These are phyloP conservation scores for Metschnikowia borealis DNA, from an alignment of 805 yeast species.

Conservation along the genomic window DNA sequence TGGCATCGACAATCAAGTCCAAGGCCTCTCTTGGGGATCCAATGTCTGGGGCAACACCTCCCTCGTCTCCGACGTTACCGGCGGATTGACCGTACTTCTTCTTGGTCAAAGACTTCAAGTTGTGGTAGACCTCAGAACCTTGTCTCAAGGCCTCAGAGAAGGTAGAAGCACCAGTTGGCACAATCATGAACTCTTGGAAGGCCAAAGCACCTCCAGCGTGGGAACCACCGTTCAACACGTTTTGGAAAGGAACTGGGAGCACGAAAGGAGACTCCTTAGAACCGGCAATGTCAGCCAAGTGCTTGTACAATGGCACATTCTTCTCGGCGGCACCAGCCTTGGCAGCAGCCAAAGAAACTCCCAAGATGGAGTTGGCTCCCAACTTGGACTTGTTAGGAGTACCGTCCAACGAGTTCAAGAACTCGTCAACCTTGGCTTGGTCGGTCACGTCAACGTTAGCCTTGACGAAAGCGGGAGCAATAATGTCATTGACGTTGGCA, in stretches of 20 bases:
- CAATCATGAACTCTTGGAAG: constrained; percentile 99
- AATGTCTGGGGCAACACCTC: constrained; percentile 99
- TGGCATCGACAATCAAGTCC: constrained; percentile 87
- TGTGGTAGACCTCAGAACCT: constrained; percentile 98
- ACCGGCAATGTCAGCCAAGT: constrained; percentile 76
- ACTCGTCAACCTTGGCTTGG: constrained; percentile 84
- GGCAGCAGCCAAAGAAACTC: constrained; percentile 96
- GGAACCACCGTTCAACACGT: constrained; percentile 98
- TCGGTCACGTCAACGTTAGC: constrained; percentile 79
- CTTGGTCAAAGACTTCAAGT: constrained; percentile 87
- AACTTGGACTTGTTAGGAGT: constrained; percentile 95
- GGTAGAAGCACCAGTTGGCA: constrained; percentile 84
- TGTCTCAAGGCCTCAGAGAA: constrained; percentile 96
- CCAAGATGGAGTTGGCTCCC: constrained; percentile 98
- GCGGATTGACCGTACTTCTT: constrained; percentile 96
- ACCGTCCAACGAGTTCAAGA: constrained; percentile 86
- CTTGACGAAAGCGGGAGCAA: constrained; percentile 89
- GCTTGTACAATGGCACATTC: constrained; percentile 88
- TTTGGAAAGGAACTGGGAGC: constrained; percentile 98
- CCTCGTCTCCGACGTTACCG: constrained; percentile 99
- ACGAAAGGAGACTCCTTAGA: constrained; percentile 78
- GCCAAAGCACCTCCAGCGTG: constrained; percentile 99
- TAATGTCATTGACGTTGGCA: constrained; percentile 88
- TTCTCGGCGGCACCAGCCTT: constrained; percentile 98
- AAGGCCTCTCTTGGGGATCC: constrained; percentile 95